These are phyloP conservation scores for Thalassiosira tumida DNA, from an alignment of 352 stramenopile genomes.

Conservation along the genomic window DNA sequence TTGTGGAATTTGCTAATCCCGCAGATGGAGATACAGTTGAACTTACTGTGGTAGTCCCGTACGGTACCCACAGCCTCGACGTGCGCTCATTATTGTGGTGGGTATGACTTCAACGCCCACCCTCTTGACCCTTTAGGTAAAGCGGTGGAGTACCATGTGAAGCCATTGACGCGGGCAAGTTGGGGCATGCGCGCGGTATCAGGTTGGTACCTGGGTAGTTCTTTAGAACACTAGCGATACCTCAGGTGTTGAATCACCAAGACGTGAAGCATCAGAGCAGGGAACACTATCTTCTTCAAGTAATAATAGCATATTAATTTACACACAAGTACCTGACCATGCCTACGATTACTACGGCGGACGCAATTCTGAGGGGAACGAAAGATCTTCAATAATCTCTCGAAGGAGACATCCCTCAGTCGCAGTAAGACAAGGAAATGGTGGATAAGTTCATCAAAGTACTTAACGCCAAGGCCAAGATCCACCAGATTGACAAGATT, in stretches of 20 bases:
- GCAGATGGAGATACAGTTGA: neutral
- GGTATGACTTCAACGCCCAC: conserved; percentile 58
- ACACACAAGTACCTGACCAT: too few species aligned
- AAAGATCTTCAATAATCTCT: too few species aligned
- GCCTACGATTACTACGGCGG: too few species aligned
- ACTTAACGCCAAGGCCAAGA: neutral
- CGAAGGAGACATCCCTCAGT: too few species aligned
- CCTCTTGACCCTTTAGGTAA: conserved; percentile 65
- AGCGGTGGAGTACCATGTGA: conserved; percentile 48
- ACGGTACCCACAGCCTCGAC: neutral
- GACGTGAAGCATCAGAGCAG: conserved; percentile 21
- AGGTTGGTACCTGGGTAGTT: conserved; percentile 67
- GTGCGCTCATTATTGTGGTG: neutral
- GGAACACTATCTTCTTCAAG: conserved; percentile 41
- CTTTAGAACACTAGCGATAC: conserved; percentile 69
- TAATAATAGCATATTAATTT: too few species aligned
- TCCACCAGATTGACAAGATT: too few species aligned
- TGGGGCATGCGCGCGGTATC: conserved; percentile 44
- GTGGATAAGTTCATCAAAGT: neutral
- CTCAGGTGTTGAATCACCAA: conserved; percentile 46
- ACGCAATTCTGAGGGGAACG: too few species aligned
- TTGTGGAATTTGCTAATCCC: conserved; percentile 20
- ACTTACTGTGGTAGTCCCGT: neutral
- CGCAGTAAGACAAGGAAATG: too few species aligned
- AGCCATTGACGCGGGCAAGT: conserved; percentile 17